phyloP scores from a whole-genome alignment of 169 alveolate species.

The Toxoplasma gondii region DNA sequence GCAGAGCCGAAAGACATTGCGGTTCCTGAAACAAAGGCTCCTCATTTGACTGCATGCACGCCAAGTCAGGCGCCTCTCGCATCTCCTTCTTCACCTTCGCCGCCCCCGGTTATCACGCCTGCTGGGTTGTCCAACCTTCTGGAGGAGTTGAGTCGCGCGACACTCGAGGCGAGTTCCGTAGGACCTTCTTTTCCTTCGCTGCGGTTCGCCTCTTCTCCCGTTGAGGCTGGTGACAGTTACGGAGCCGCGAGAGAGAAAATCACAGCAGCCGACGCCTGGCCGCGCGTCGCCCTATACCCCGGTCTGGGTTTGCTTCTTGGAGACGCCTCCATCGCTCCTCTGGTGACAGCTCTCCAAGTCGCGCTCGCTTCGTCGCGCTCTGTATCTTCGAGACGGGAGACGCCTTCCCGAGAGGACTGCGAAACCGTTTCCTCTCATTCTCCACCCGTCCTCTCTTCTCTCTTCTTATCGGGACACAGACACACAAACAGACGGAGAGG shows the following conservation, averaged over 20 bases:
- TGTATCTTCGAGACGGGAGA: background rate
- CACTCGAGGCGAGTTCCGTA: background rate
- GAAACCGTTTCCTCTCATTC: background rate
- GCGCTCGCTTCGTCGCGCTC: background rate
- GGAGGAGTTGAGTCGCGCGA: background rate
- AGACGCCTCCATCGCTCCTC: background rate
- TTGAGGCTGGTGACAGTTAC: too few species aligned
- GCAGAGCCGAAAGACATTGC: too few species aligned
- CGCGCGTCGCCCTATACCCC: background rate
- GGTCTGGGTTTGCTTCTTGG: background rate
- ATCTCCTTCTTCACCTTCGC: background rate
- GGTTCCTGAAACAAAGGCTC: too few species aligned
- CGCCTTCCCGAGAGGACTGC: background rate
- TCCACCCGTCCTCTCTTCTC: background rate
- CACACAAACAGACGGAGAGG: too few species aligned
- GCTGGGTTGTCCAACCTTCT: background rate
- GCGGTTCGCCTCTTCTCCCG: too few species aligned
- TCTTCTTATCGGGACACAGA: background rate
- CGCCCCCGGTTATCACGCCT: background rate
- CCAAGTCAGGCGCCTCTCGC: background rate
- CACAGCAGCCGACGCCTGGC: background rate
- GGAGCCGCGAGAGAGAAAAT: too few species aligned
- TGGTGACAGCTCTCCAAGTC: background rate
- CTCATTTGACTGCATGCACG: too few species aligned
- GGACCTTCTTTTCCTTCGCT: background rate